These are phyloP conservation scores for Anthostomella pinea DNA, from an alignment of 2,329 filamentous ascomycete species.

Conservation along the genomic window DNA sequence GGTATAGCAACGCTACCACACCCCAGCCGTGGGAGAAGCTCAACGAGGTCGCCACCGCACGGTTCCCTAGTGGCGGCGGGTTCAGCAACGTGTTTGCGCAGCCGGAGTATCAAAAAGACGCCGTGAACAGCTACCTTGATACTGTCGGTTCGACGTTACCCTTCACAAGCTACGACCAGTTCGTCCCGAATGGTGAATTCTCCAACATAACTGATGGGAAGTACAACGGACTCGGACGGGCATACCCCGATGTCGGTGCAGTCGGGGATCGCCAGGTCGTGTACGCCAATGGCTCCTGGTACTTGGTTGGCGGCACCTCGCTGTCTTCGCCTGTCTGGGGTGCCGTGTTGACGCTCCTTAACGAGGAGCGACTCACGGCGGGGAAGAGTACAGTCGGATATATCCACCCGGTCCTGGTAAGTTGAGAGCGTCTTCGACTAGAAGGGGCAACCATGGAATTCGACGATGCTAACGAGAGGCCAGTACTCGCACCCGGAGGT, in stretches of 20 bases:
- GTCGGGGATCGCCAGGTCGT: constrained; percentile 40
- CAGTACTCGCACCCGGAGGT: constrained; percentile 43
- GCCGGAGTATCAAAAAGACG: constrained; percentile 38
- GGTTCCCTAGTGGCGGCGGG: constrained; percentile 37
- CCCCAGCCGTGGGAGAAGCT: constrained; percentile 16
- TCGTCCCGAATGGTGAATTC: constrained; percentile 30
- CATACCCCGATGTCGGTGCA: constrained; percentile 37
- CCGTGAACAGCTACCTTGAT: constrained; percentile 39
- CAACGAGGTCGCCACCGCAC: constrained; percentile 21
- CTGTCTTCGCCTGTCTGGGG: constrained; percentile 58
- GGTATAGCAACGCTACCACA: constrained; percentile 13
- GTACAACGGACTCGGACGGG: constrained; percentile 36
- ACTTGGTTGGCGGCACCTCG: constrained; percentile 45
- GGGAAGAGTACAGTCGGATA: constrained; percentile 50
- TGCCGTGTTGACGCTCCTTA: constrained; percentile 46
- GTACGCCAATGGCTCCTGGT: constrained; percentile 30
- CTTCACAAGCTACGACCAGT: constrained; percentile 20
- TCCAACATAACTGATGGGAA: constrained; percentile 33
- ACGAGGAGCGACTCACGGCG: constrained; percentile 46
- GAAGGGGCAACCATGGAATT: neutral
- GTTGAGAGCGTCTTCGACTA: neutral
- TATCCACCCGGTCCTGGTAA: constrained; percentile 44
- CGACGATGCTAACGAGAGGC: neutral
- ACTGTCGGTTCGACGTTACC: constrained; percentile 20
- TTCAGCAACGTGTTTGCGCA: constrained; percentile 43